Conservation (phyloP, 2,329 filamentous ascomycete species). For the Coniella lustricola region DNA sequence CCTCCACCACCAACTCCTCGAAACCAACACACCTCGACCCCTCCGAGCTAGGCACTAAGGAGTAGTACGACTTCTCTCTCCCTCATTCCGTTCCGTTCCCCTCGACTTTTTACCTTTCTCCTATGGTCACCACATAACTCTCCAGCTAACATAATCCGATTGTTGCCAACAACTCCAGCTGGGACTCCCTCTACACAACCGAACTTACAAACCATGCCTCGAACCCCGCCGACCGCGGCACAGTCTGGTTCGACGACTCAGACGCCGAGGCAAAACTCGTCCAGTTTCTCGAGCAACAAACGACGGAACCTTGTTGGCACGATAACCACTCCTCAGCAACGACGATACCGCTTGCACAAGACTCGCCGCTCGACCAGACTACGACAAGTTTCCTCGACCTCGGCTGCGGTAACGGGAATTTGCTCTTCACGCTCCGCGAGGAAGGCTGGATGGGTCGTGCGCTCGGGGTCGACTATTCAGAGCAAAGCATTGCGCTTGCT, state of each 20-base stretch:
- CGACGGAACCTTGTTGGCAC: slow-evolving; percentile 12
- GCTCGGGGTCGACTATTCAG: slow-evolving; percentile 85
- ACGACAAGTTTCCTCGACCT: slow-evolving; percentile 70
- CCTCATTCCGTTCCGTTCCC: background rate
- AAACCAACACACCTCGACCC: slow-evolving; percentile 65
- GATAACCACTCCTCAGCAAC: too few relatives aligned
- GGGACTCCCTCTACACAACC: slow-evolving; percentile 65
- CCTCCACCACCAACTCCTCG: slow-evolving; percentile 11
- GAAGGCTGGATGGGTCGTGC: slow-evolving; percentile 59
- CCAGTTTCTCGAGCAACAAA: slow-evolving; percentile 49
- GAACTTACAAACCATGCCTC: slow-evolving; percentile 65
- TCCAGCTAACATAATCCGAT: too few relatives aligned
- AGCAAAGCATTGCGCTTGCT: slow-evolving; percentile 67
- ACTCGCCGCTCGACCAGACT: slow-evolving; percentile 18
- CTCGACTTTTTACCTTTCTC: slow-evolving; percentile 7
- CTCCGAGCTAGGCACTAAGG: slow-evolving; percentile 76
- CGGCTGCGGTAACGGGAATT: slow-evolving; percentile 87
- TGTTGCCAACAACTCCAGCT: slow-evolving; percentile 45
- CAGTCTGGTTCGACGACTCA: slow-evolving; percentile 94
- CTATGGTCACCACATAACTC: too few relatives aligned
- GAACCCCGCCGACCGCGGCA: slow-evolving; percentile 74
- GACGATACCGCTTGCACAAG: too few relatives aligned
- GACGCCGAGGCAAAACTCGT: slow-evolving; percentile 78
- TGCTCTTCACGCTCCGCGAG: slow-evolving; percentile 74
- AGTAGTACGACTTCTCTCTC: slow-evolving; percentile 58